Percentiles rank a stretch among this genome's conserved stretches.
Conservation (phyloP, 2,329 filamentous ascomycete genomes). For the Diaporthe sp. region DNA sequence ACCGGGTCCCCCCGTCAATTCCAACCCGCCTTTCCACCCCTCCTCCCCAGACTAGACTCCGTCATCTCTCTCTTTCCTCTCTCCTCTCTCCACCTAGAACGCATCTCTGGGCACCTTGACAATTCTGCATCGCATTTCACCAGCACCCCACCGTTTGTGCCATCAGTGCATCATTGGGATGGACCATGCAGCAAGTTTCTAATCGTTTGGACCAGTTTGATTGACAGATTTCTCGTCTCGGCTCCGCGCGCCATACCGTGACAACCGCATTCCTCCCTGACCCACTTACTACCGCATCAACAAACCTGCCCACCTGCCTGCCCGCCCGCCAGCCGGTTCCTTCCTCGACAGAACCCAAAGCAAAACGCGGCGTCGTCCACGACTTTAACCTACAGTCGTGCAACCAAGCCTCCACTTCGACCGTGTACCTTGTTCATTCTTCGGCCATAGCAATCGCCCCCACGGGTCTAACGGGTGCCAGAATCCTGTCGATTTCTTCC, state of each 20-base stretch:
- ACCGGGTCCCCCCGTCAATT: constrained; percentile 39
- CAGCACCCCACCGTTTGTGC: constrained; percentile 18
- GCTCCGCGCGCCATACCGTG: constrained; percentile 33
- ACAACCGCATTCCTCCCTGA: constrained; percentile 37
- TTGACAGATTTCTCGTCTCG: constrained; percentile 32
- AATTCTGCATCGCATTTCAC: constrained; percentile 39
- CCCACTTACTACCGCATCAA: constrained; percentile 29
- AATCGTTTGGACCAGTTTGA: constrained; percentile 36
- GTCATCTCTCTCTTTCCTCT: constrained; percentile 37
- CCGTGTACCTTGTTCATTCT: background rate
- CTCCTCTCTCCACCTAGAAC: constrained; percentile 30
- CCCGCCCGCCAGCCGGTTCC: constrained; percentile 20
- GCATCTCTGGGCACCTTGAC: constrained; percentile 35
- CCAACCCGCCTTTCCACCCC: constrained; percentile 38
- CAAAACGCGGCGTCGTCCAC: constrained; percentile 19
- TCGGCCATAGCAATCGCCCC: constrained; percentile 17
- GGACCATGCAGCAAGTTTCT: constrained; percentile 32
- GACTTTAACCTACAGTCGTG: background rate
- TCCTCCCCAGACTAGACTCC: constrained; percentile 37
- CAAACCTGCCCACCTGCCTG: constrained; percentile 24
- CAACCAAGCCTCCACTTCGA: constrained; percentile 8
- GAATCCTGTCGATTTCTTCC: constrained; percentile 19
- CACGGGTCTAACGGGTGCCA: constrained; percentile 31
- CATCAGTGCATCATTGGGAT: constrained; percentile 13
- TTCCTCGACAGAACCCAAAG: constrained; percentile 25